These are phyloP conservation scores for Yarrowia porcina DNA, from an alignment of 805 yeast species.

Conservation along the genomic window DNA sequence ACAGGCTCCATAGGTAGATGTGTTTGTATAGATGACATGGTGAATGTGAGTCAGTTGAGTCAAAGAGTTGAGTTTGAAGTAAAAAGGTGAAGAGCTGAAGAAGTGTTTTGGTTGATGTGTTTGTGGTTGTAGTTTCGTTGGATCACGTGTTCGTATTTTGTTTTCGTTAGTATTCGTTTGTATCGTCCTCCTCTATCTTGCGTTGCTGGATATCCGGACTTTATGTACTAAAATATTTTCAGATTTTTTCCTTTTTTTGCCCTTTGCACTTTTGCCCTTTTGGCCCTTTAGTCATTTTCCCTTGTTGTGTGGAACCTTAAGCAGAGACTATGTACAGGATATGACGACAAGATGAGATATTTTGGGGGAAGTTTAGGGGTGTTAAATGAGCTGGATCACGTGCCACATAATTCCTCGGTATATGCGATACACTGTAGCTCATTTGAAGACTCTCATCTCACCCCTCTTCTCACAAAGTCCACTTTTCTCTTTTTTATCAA, in stretches of 20 bases:
- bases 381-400: background rate
- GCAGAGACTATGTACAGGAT: background rate
- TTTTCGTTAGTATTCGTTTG: too few species aligned
- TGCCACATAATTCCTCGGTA: too few species aligned
- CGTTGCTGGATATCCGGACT: too few species aligned
- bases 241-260: background rate
- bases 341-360: too few species aligned
- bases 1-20: background rate
- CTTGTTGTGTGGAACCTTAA: background rate
- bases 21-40: background rate
- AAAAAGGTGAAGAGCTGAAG: too few species aligned
- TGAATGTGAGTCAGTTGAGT: background rate
- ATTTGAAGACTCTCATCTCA: too few species aligned
- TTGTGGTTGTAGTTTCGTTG: too few species aligned
- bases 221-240: constrained; percentile 22
- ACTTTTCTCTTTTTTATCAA: constrained; percentile 22
- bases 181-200: too few species aligned
- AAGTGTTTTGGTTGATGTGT: background rate
- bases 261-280: background rate
- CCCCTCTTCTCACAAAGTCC: too few species aligned
- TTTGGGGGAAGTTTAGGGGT: background rate
- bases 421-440: too few species aligned
- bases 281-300: background rate
- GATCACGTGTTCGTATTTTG: too few species aligned
- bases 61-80: background rate